Evolutionary conservation across 345 rosid species (phyloP).

Genomic region (Sonneratia alba): DNA sequence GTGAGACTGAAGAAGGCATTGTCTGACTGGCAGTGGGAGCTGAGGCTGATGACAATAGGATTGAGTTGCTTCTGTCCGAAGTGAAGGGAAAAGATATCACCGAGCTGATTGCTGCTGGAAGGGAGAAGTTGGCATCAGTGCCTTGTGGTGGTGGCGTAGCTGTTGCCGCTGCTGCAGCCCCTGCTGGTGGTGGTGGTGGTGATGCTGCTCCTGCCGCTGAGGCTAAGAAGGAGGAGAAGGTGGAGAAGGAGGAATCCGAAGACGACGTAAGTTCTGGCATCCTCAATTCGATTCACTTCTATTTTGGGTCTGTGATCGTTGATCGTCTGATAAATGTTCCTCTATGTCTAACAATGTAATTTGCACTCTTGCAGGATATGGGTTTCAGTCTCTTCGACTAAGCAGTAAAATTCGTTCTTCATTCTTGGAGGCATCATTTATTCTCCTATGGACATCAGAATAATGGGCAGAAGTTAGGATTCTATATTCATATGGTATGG

Average conservation of each 20-base stretch:
- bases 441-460: neutral
- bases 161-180: constrained; percentile 32
- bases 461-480: neutral
- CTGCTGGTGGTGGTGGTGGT: constrained; percentile 31
- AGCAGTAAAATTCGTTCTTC: neutral
- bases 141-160: constrained; percentile 66
- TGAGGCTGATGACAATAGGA: constrained; percentile 55
- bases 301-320: neutral
- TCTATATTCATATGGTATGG: neutral
- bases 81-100: constrained; percentile 56
- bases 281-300: neutral
- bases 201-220: constrained; percentile 41
- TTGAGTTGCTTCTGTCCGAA: constrained; percentile 43
- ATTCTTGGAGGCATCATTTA: neutral
- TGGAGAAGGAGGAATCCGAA: constrained; percentile 57
- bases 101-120: constrained; percentile 58
- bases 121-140: constrained; percentile 68
- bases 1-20: neutral
- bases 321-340: too few relatives aligned
- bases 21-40: constrained; percentile 43
- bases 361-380: constrained; percentile 46
- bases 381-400: constrained; percentile 78
- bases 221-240: constrained; percentile 60
- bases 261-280: constrained; percentile 37
- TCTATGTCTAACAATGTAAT: neutral